Evolutionary conservation across 768 basidiomycete species (phyloP).

Genomic region (Rickenella mellea): DNA sequence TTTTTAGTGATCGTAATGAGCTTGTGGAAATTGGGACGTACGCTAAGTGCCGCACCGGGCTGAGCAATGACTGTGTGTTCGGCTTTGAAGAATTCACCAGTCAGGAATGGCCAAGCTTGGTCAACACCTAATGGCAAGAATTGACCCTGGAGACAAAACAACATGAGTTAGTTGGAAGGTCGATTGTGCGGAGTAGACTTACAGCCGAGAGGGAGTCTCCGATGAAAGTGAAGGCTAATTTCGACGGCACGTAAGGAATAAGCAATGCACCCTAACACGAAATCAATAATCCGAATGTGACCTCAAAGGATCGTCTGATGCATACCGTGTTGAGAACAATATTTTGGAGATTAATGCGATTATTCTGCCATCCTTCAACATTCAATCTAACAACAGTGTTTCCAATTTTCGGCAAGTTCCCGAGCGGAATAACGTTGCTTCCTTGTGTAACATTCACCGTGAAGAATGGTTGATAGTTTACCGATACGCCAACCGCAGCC

Average conservation of each 20-base stretch:
- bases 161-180: not conserved
- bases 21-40: conserved; percentile 10
- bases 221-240: conserved; percentile 43
- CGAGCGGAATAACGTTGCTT: conserved; percentile 32
- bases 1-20: not conserved
- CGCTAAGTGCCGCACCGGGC: conserved; percentile 42
- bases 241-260: conserved; percentile 34
- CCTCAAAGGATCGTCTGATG: not conserved
- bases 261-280: conserved; percentile 33
- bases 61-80: conserved; percentile 44
- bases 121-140: conserved; percentile 43
- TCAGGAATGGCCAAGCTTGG: conserved; percentile 50
- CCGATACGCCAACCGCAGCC: conserved; percentile 36
- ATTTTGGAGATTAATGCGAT: conserved; percentile 42
- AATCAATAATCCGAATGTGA: not conserved
- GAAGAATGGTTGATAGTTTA: conserved; percentile 36
- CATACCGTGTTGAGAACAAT: conserved; percentile 34
- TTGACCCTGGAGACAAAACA: conserved; percentile 34
- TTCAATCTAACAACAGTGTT: conserved; percentile 32
- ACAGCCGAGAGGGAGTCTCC: conserved; percentile 51
- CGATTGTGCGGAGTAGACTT: not conserved
- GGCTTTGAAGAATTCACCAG: conserved; percentile 39
- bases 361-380: conserved; percentile 51
- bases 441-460: conserved; percentile 40
- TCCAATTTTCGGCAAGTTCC: not conserved